phyloP scores from a whole-genome alignment of 2,329 filamentous ascomycete genomes.

The Colletotrichum chlorophyti region DNA sequence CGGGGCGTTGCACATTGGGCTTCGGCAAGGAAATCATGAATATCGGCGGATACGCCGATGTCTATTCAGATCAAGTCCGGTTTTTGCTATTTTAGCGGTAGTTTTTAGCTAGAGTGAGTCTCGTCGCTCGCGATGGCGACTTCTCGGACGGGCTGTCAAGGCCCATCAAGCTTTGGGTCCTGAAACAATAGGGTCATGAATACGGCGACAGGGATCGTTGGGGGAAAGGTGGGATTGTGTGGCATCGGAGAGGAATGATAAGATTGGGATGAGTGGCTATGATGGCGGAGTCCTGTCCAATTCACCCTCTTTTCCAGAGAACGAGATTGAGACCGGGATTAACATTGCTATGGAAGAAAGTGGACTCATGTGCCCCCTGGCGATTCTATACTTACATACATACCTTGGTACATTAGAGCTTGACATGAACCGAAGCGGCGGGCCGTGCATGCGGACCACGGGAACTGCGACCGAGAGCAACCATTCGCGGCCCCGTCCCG shows the following conservation, averaged over 20 bases:
- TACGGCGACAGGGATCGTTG: constrained; percentile 15
- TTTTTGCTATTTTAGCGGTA: constrained; percentile 2
- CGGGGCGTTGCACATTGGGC: constrained; percentile 15
- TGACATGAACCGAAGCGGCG: constrained; percentile 14
- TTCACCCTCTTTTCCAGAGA: no score
- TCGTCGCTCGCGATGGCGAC: neutral
- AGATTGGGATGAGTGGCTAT: neutral
- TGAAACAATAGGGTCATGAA: constrained; percentile 24
- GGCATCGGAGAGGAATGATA: neutral
- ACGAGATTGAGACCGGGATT: constrained; percentile 12
- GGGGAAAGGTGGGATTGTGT: constrained; percentile 8
- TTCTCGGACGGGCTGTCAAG: constrained; percentile 9
- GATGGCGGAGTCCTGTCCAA: no score
- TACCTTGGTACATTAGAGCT: neutral
- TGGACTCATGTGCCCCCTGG: no score
- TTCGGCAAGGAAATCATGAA: constrained; percentile 5
- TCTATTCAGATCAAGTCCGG: constrained; percentile 8
- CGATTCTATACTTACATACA: no score
- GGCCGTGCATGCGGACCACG: constrained; percentile 12
- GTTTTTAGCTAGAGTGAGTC: neutral
- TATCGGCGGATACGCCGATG: constrained; percentile 1
- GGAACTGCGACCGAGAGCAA: constrained; percentile 23
- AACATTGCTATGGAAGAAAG: neutral
- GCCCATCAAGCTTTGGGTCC: constrained; percentile 24
- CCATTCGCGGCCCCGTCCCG: constrained; percentile 23